Evolutionary conservation across 2,329 filamentous ascomycete species (phyloP).

Genomic region (Botrytis elliptica): DNA sequence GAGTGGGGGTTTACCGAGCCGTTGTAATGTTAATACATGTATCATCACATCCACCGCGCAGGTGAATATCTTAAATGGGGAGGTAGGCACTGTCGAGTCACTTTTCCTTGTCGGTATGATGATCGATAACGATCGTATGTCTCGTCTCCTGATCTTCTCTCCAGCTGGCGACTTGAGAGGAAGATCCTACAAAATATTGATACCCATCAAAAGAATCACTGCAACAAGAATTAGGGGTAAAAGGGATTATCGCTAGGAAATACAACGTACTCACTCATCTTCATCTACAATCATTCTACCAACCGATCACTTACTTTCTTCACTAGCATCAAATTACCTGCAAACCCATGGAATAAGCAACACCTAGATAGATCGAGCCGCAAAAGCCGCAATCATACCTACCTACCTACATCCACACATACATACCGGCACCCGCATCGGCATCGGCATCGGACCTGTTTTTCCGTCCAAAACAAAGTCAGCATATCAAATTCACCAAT

Average conservation of each 20-base stretch:
- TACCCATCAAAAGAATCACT: background rate
- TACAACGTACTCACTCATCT: background rate
- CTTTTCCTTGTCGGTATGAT: background rate
- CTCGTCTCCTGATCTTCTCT: background rate
- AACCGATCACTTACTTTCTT: background rate
- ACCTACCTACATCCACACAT: background rate
- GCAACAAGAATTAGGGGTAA: background rate
- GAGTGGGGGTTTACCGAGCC: conserved; percentile 1
- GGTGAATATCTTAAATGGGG: background rate
- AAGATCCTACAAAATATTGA: background rate
- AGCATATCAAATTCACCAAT: background rate
- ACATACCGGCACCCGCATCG: background rate
- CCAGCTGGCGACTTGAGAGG: background rate
- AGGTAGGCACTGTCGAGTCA: background rate
- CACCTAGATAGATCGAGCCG: background rate
- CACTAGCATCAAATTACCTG: background rate
- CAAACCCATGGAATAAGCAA: background rate
- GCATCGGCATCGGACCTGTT: background rate
- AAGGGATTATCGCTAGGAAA: background rate
- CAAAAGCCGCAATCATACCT: background rate
- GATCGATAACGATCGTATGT: background rate
- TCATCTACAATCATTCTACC: background rate
- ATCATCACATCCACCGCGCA: background rate
- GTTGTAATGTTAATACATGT: background rate
- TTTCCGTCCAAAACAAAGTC: background rate